Percentiles rank a stretch among this genome's conserved stretches.
Evolutionary conservation across 768 basidiomycete species (phyloP).

Genomic region (Hericium coralloides): DNA sequence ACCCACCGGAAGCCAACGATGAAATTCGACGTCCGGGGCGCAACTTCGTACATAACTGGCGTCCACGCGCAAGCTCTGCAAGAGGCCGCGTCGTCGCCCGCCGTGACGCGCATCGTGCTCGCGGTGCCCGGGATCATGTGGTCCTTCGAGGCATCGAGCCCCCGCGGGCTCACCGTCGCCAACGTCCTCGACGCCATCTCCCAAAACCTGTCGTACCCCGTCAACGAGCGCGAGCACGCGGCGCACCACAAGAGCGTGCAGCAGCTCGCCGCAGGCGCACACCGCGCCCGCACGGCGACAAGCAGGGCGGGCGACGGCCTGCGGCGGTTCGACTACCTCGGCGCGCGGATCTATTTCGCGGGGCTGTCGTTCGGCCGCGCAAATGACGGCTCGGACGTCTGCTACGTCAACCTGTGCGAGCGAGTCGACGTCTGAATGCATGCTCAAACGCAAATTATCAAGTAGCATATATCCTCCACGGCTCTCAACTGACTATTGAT

Average conservation of each 20-base stretch:
- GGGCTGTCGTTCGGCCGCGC: neutral
- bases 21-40: neutral
- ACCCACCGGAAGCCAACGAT: neutral
- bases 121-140: slow-evolving; percentile 7
- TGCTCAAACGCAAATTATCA: too few relatives aligned
- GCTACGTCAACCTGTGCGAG: too few relatives aligned
- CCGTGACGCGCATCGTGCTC: slow-evolving; percentile 1
- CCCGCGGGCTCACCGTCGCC: slow-evolving; percentile 7
- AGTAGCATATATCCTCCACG: too few relatives aligned
- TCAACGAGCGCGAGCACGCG: neutral
- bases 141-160: slow-evolving; percentile 5
- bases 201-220: slow-evolving; percentile 1
- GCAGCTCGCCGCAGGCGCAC: neutral
- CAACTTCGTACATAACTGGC: neutral
- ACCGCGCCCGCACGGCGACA: neutral
- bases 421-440: too few relatives aligned
- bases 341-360: neutral
- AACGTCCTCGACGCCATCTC: slow-evolving; percentile 7
- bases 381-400: too few relatives aligned
- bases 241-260: neutral
- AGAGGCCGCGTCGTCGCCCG: neutral
- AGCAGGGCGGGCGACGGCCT: neutral
- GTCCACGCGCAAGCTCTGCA: neutral
- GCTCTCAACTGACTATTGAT: too few relatives aligned
- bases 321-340: neutral